These are phyloP conservation scores for Torrubiella hemipterigena DNA, from an alignment of 2,329 filamentous ascomycete genomes.

Conservation along the genomic window DNA sequence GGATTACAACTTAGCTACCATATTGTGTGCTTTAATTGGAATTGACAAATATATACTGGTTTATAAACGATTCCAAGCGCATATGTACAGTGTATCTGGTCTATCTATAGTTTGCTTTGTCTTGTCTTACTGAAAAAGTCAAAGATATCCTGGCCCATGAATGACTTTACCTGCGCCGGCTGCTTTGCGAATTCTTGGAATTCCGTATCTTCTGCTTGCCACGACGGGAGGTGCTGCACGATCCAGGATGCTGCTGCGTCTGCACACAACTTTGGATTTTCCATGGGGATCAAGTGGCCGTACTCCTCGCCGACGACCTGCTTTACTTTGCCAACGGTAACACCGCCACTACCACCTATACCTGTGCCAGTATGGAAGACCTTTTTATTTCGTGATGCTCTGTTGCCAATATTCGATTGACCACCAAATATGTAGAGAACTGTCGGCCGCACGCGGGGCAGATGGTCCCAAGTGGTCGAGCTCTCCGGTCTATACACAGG, in stretches of 20 bases:
- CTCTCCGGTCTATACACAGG: constrained; percentile 61
- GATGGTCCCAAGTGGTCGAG: constrained; percentile 37
- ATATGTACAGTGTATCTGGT: no score
- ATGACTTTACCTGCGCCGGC: constrained; percentile 40
- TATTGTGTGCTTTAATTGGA: no score
- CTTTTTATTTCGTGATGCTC: constrained; percentile 41
- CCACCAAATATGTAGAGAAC: constrained; percentile 60
- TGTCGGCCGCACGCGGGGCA: constrained; percentile 50
- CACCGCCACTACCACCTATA: constrained; percentile 55
- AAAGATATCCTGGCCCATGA: constrained; percentile 25
- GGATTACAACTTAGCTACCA: no score
- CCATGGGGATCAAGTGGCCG: constrained; percentile 79
- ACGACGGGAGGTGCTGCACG: constrained; percentile 40
- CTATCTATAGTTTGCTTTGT: no score
- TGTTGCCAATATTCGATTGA: constrained; percentile 41
- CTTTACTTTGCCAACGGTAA: constrained; percentile 51
- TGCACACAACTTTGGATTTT: constrained; percentile 57
- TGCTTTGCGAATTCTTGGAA: constrained; percentile 44
- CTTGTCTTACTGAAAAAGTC: constrained; percentile 42
- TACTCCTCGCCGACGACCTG: constrained; percentile 50
- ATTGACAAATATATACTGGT: no score
- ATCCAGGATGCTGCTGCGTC: constrained; percentile 45
- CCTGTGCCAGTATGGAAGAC: constrained; percentile 52
- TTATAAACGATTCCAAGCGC: no score
- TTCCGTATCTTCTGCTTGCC: constrained; percentile 42